These are phyloP conservation scores for Lactarius tabidus DNA, from an alignment of 768 basidiomycete species.

Conservation along the genomic window DNA sequence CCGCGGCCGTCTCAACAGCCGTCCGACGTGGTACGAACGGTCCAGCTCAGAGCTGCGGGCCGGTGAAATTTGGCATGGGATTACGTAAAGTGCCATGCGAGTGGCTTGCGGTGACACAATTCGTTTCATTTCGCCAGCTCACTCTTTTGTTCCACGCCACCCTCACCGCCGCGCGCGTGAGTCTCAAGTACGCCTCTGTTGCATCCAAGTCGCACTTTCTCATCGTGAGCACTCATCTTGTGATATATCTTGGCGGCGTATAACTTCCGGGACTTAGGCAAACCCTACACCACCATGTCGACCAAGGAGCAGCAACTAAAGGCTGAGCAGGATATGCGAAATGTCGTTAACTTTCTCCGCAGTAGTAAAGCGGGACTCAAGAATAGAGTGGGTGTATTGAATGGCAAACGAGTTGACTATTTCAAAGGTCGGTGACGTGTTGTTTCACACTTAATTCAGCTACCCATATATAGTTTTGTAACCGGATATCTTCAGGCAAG, in stretches of 20 bases:
- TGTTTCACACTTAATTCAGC: neutral
- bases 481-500: conserved; percentile 57
- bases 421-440: conserved; percentile 80
- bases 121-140: conserved; percentile 10
- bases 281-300: conserved; percentile 31
- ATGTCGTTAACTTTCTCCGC: conserved; percentile 83
- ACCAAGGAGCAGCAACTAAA: conserved; percentile 68
- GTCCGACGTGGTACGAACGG: too few species aligned
- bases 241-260: neutral
- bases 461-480: conserved; percentile 14
- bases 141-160: neutral
- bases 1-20: neutral
- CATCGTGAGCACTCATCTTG: conserved; percentile 10
- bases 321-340: conserved; percentile 75
- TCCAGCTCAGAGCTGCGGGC: neutral
- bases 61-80: neutral
- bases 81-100: conserved; percentile 2
- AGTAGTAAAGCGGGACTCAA: conserved; percentile 85
- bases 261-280: conserved; percentile 4
- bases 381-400: conserved; percentile 82
- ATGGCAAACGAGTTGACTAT: conserved; percentile 94
- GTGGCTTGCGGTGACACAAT: neutral
- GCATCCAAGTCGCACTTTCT: neutral
- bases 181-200: neutral
- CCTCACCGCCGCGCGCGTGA: conserved; percentile 17